Percentiles rank a stretch among this genome's conserved stretches.
These are phyloP conservation scores for Colletotrichum camelliae DNA, from an alignment of 2,329 filamentous ascomycete genomes.

Conservation along the genomic window DNA sequence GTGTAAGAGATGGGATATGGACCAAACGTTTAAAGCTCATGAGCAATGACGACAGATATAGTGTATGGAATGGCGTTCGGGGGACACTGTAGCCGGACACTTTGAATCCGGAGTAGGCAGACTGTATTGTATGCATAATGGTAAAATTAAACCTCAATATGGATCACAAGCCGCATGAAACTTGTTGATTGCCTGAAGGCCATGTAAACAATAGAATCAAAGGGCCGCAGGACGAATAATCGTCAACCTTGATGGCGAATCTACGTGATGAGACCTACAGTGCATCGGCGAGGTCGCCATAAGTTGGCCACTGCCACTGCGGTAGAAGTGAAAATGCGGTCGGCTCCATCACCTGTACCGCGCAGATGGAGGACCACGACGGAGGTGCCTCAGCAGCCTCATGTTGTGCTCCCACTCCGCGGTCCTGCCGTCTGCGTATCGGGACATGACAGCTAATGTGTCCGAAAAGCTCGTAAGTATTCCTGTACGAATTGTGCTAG, in stretches of 20 bases:
- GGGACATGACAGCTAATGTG: not conserved
- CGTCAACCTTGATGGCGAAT: not conserved
- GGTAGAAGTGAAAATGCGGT: not conserved
- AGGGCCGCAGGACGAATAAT: not conserved
- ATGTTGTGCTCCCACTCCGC: not conserved
- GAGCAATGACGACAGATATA: conserved; percentile 2
- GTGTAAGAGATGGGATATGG: not conserved
- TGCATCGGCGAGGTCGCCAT: not conserved
- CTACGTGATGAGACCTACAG: too few relatives aligned
- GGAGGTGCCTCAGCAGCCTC: not conserved
- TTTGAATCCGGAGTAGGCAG: not conserved
- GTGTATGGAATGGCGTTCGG: not conserved
- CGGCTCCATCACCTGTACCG: not conserved
- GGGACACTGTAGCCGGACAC: not conserved
- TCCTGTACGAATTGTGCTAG: not conserved
- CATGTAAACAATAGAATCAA: not conserved
- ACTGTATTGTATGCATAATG: not conserved
- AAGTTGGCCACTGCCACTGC: not conserved
- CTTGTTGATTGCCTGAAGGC: not conserved
- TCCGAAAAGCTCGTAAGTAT: not conserved
- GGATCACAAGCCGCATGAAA: not conserved
- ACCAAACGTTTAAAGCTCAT: not conserved
- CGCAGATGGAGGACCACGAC: not conserved
- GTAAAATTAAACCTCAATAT: not conserved
- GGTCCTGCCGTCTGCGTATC: not conserved